phyloP scores from a whole-genome alignment of 768 basidiomycete genomes.

The Amanita rubescens region DNA sequence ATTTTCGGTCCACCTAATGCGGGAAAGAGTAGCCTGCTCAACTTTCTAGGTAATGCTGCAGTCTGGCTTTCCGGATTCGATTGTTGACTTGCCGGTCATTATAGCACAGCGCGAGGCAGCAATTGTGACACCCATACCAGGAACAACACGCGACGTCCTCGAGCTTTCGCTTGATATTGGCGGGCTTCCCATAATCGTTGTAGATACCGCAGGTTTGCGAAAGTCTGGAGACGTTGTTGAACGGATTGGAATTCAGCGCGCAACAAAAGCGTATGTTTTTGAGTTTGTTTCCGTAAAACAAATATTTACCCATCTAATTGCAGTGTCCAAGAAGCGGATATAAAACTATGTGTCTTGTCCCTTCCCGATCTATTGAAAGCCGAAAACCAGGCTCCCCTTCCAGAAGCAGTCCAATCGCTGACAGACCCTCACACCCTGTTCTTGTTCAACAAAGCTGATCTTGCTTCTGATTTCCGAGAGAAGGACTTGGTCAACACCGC shows the following conservation, averaged over 20 bases:
- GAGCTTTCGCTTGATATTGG: slow-evolving; percentile 84
- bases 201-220: slow-evolving; percentile 84
- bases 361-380: slow-evolving; percentile 37
- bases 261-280: slow-evolving; percentile 50
- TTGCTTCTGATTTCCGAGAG: slow-evolving; percentile 16
- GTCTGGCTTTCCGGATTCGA: background rate
- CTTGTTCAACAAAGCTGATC: slow-evolving; percentile 76
- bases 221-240: slow-evolving; percentile 67
- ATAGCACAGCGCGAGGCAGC: slow-evolving; percentile 82
- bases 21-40: slow-evolving; percentile 86
- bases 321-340: slow-evolving; percentile 62
- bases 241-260: slow-evolving; percentile 73
- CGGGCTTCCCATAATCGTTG: slow-evolving; percentile 71
- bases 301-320: slow-evolving; percentile 1
- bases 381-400: slow-evolving; percentile 23
- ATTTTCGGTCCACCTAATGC: slow-evolving; percentile 93
- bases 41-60: slow-evolving; percentile 60
- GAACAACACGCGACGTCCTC: slow-evolving; percentile 85
- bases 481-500: background rate
- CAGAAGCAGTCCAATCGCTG: slow-evolving; percentile 40
- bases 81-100: background rate
- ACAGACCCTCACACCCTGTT: slow-evolving; percentile 55
- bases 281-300: background rate
- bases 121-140: slow-evolving; percentile 81
- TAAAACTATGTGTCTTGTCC: slow-evolving; percentile 77